These are phyloP conservation scores for Lentinus polychrous DNA, from an alignment of 1,284 basidiomycete species.

Conservation along the genomic window DNA sequence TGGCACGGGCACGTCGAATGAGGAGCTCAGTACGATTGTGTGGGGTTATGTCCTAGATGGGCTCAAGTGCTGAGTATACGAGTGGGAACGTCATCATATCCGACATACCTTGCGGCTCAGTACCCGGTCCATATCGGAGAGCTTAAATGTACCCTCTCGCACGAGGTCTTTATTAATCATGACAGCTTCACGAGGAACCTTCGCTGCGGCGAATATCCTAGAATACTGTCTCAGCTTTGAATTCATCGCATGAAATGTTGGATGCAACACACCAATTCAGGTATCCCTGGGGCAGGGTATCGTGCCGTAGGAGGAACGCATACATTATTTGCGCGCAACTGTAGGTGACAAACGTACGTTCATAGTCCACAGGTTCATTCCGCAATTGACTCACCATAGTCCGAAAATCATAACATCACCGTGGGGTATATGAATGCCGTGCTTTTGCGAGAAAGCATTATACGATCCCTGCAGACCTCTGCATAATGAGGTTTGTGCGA, in stretches of 20 bases:
- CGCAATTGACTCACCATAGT: slow-evolving; percentile 46
- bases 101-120: slow-evolving; percentile 40
- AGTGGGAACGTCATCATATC: background rate
- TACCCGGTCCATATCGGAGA: slow-evolving; percentile 49
- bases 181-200: slow-evolving; percentile 56
- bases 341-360: slow-evolving; percentile 5
- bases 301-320: slow-evolving; percentile 74
- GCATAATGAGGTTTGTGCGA: background rate
- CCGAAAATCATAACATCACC: slow-evolving; percentile 84
- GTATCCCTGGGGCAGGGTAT: slow-evolving; percentile 79
- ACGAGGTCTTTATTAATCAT: slow-evolving; percentile 58
- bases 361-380: background rate
- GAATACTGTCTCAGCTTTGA: no score
- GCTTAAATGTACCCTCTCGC: slow-evolving; percentile 48
- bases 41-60: slow-evolving; percentile 32
- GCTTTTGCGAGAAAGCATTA: slow-evolving; percentile 62
- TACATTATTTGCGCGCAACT: slow-evolving; percentile 90
- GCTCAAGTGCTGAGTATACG: background rate
- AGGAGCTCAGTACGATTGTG: slow-evolving; percentile 33
- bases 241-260: no score
- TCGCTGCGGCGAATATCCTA: slow-evolving; percentile 59
- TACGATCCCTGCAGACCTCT: slow-evolving; percentile 84
- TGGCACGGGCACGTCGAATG: slow-evolving; percentile 27
- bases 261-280: slow-evolving; percentile 75
- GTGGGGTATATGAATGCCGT: slow-evolving; percentile 72